These are phyloP conservation scores for Collybia mongolica DNA, from an alignment of 768 basidiomycete genomes.

Conservation along the genomic window DNA sequence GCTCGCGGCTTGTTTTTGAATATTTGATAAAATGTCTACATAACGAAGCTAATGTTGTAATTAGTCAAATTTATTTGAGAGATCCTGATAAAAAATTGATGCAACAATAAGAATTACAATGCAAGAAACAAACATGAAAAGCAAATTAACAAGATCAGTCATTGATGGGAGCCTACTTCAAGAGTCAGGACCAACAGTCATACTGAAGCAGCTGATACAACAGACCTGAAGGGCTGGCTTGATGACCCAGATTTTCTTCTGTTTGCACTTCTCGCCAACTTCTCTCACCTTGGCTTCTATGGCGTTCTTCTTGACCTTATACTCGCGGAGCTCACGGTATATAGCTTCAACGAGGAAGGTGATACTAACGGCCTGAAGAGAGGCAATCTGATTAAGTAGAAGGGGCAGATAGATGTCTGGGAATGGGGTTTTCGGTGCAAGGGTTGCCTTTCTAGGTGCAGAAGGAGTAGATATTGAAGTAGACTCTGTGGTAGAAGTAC, in stretches of 20 bases:
- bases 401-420: constrained; percentile 63
- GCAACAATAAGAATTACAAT: too few species aligned
- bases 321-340: constrained; percentile 62
- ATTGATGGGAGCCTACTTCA: constrained; percentile 6
- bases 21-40: too few species aligned
- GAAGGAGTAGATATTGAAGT: constrained; percentile 11
- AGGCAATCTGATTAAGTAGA: constrained; percentile 62
- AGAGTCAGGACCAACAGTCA: neutral
- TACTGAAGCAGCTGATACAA: neutral
- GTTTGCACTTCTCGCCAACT: constrained; percentile 71
- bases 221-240: constrained; percentile 37
- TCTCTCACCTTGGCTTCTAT: constrained; percentile 81
- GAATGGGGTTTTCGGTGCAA: constrained; percentile 56
- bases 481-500: constrained; percentile 13
- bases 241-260: constrained; percentile 73
- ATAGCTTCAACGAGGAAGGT: constrained; percentile 71
- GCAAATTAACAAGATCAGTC: neutral
- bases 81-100: too few species aligned
- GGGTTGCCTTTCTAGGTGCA: constrained; percentile 27
- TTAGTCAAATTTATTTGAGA: too few species aligned
- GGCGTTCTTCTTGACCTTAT: constrained; percentile 81
- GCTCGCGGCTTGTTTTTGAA: too few species aligned
- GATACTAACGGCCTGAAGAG: constrained; percentile 60
- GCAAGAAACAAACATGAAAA: too few species aligned
- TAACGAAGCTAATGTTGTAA: too few species aligned